Evolutionary conservation across 495 filamentous ascomycete genomes (phyloP).

Genomic region (Poronia punctata): DNA sequence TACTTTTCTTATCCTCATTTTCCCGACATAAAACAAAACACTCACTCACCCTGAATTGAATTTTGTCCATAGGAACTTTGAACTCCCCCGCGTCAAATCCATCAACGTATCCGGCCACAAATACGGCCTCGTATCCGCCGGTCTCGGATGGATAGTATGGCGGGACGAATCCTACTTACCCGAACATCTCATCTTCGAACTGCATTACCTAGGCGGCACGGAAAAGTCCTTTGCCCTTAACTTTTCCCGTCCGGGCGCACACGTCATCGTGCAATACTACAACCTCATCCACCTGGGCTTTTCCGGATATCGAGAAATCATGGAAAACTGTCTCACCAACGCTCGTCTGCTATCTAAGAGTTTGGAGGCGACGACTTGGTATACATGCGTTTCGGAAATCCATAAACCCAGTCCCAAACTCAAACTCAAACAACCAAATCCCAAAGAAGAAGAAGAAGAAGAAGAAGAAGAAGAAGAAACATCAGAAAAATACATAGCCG

Average conservation of each 20-base stretch:
- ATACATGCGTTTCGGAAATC: constrained; percentile 62
- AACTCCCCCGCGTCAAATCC: constrained; percentile 63
- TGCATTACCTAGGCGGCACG: constrained; percentile 69
- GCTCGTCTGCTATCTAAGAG: constrained; percentile 59
- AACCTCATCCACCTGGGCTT: constrained; percentile 70
- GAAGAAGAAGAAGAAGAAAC: constrained; percentile 34
- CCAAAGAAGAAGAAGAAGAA: constrained; percentile 28
- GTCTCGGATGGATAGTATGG: constrained; percentile 73
- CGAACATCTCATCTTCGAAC: constrained; percentile 64
- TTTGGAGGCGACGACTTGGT: constrained; percentile 66
- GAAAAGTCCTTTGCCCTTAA: constrained; percentile 70
- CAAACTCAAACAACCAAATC: constrained; percentile 8
- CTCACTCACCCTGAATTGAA: no score
- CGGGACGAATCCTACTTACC: constrained; percentile 60
- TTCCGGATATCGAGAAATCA: constrained; percentile 55
- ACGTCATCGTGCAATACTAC: constrained; percentile 70
- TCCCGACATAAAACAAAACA: no score
- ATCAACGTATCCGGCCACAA: constrained; percentile 74
- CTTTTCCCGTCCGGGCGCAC: constrained; percentile 66
- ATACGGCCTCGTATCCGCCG: constrained; percentile 65
- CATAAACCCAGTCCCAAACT: constrained; percentile 51
- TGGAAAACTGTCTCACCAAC: constrained; percentile 66
- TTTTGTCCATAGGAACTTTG: constrained; percentile 53
- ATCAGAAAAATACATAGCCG: constrained; percentile 57
- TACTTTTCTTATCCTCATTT: no score